Evolutionary conservation across 2,329 filamentous ascomycete genomes (phyloP), one percentile per base, ranked within the genome.

Genomic region (Pseudogymnoascus sp.): DNA sequence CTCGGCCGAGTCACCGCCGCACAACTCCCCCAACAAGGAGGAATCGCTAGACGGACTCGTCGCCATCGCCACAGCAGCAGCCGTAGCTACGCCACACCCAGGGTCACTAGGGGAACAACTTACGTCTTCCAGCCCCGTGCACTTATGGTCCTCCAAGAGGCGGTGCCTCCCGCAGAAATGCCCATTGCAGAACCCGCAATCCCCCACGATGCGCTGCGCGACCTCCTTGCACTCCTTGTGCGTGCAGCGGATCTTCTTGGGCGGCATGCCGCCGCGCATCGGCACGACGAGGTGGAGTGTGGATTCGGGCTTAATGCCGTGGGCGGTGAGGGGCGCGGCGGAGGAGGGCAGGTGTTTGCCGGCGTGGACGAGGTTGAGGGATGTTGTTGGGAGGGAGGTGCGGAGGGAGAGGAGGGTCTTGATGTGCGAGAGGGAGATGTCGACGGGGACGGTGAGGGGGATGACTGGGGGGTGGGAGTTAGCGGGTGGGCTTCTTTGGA

Each of bases 91-190:
- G 34, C 46, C 46, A 53, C 46, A 68, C 61, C 63, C 64, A 59
- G 70, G 56, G 62, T 69, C 68, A 61, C 67, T 64, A 38, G 63
- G 56, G 63, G 67, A 66, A 65, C 60, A 64, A 75, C 86, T 80
- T 80, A 89, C 86, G 78, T 96, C 90, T 81, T 97, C 95, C 64
- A 99, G 81, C 42, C 92, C 92, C 67, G 85, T 86, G 80, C 95
- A 99, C 79, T 91, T 91, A 79, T 99, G 95, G 70, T 93, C 90
- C 78, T 99, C 95, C 67, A 97, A 78, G 78, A 97, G 84, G 63
- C 95, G 85, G 78, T 99, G 95, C 80, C 92, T 96, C 71, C 91
- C 91, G 78, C 95, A 99, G 81, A 91, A 97, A 75, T 96, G 90
- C 53, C 93, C 92, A 63, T 89, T 82, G 81, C 95, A 99, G 82